phyloP scores from a whole-genome alignment of 2,329 filamentous ascomycete genomes.

The Graphilbum fragrans region DNA sequence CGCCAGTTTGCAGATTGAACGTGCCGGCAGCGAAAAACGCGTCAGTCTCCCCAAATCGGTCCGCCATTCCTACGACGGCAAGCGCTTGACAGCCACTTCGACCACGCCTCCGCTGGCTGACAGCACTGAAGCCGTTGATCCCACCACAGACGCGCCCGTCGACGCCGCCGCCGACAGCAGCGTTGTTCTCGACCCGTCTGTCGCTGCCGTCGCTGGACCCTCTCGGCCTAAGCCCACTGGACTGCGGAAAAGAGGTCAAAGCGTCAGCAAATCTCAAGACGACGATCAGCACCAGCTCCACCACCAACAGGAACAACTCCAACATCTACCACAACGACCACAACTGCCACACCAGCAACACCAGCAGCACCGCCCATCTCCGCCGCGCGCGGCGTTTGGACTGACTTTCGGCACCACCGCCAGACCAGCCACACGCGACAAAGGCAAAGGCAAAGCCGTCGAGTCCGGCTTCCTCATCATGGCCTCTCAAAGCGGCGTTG shows the following conservation, averaged over 20 bases:
- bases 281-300: no score
- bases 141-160: conserved; percentile 1
- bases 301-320: no score
- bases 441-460: conserved; percentile 33
- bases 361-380: no score
- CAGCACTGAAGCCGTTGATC: conserved; percentile 4
- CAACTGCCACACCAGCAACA: no score
- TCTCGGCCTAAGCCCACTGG: no score
- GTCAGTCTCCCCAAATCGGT: conserved; percentile 42
- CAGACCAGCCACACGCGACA: no score
- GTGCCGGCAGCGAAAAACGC: conserved; percentile 31
- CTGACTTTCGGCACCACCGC: conserved; percentile 4
- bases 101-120: conserved; percentile 6
- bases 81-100: conserved; percentile 14
- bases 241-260: no score
- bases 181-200: no score
- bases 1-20: conserved; percentile 39
- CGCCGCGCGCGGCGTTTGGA: conserved; percentile 5
- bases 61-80: conserved; percentile 41
- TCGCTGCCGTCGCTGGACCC: not conserved
- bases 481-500: not conserved
- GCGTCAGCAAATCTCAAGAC: no score
- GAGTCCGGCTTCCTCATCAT: not conserved
- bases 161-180: not conserved
- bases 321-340: no score